Base-by-base conservation (phyloP, 2,329 filamentous ascomycete species). In the Reticulascus tulasneorum region DNA sequence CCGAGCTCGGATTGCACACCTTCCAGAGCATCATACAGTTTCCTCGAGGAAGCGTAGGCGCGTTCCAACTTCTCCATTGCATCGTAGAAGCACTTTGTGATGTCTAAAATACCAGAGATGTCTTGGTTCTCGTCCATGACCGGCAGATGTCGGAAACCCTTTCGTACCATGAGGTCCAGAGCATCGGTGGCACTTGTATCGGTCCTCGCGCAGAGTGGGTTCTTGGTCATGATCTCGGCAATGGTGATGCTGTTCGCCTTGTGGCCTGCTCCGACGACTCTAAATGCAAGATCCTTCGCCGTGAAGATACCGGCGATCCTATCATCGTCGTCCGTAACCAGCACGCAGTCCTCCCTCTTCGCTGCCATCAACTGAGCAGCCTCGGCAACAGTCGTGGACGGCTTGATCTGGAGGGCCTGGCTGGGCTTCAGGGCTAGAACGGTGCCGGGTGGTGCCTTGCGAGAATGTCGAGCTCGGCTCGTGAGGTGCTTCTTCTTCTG, bases 91-190 rank as follows among this genome's bases (percentile, higher is more conserved):
- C 93, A 98, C 67, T 97, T 98, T 38, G 93, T 98, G 53, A 98
- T 98, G 63, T 98, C 93, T 36, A 98, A 71, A 49, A 98, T 90
- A 70, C 93, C 93, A 7, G 90, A 94, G 45, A 98, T 98, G 57
- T 98, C 91, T 65, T 98, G 93, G 63, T 98, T 97, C 71, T 98
- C 93, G 64, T 98, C 93, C 93, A 98, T 98, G 48, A 98, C 93
- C 4, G 93, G 93, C 56, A 98, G 65, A 69, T 98, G 93, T 51
- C 93, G 82, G 73, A 98, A 98, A 13, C 93, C 93, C 68, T 97
- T 97, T 51, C 91, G 79, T 38, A 98, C 93, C 93, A 98, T 98
- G 39, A 97, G 75, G 63, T 98, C 91, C 46, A 98, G 70, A 21
- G 93, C 93, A 71, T 98, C 93, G 27, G 93, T 98, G 23, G 93